Base-by-base conservation (phyloP, 176 grass and related monocot species). In the Carex pumila region DNA sequence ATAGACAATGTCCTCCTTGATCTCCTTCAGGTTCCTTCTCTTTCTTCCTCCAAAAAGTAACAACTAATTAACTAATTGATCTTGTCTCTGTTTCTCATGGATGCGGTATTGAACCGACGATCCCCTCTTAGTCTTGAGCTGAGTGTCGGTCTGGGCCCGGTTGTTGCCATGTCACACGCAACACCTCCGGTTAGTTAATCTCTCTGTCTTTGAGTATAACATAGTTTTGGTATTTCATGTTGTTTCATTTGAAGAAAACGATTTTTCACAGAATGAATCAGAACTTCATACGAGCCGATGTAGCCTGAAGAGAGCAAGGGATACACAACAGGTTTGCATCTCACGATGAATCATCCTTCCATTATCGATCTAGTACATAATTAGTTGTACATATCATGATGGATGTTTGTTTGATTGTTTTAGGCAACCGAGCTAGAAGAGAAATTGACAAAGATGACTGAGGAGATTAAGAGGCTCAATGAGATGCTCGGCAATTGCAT, bases 41-140 rank as follows among this genome's bases (percentile, higher is more conserved):
- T 29, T 75, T 14, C 45, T 25, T 25, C 25, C 25, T 25, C 25
- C 15, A 61, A n/a, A 12, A 45, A 82, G 6, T 14, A 62, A 4
- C 14, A 80, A n/a, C 17, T 14, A 14, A 25, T 25, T 25, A 5
- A 37, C 1, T 37, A 25, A 54, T 37, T 76, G 25, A 64, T 12
- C 36, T 6, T 11, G 13, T 47, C 52, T 79, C 61, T 55, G 81
- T 19, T 71, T 53, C 56, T 63, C 11, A 97, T 92, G 94, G 92
- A 89, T 19, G 18, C 12, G 1, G 55, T 73, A 17, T 43, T 85
- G 67, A 41, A 10, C 30, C 14, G 14, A 34, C 49, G 76, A 68
- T 74, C 87, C 18, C 83, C 91, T 1, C 77, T 93, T 1, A 93
- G 89, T 65, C 85, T 98, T 18, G 92, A 91, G 75, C 92, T 98